Conservation (phyloP, 495 filamentous ascomycete genomes). For the Podospora sp. region DNA sequence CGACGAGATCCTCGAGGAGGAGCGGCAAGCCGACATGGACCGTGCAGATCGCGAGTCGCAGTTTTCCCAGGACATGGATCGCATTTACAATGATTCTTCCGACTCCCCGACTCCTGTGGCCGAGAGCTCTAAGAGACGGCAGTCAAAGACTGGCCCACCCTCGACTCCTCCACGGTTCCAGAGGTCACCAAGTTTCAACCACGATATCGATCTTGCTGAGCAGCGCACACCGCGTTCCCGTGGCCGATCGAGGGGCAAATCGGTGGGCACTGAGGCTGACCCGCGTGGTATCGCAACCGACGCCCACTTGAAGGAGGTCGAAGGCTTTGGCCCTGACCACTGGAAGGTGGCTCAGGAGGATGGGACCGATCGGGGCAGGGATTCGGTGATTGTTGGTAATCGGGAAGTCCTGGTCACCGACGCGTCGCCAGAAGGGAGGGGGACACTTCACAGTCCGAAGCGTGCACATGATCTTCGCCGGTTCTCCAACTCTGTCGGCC, state of each 20-base stretch:
- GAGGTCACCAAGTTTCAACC: slow-evolving; percentile 73
- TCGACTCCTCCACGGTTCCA: slow-evolving; percentile 22
- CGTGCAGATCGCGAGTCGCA: slow-evolving; percentile 50
- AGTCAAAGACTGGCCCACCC: slow-evolving; percentile 16
- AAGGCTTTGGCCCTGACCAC: slow-evolving; percentile 73
- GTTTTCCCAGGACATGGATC: slow-evolving; percentile 56
- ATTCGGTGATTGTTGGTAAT: slow-evolving; percentile 63
- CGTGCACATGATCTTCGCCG: slow-evolving; percentile 33
- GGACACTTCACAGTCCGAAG: slow-evolving; percentile 54
- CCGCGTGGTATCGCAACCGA: slow-evolving; percentile 47
- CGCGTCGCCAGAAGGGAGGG: slow-evolving; percentile 62
- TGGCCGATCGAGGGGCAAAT: slow-evolving; percentile 40
- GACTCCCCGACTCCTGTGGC: slow-evolving; percentile 35
- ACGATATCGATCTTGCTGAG: slow-evolving; percentile 76
- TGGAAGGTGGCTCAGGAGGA: slow-evolving; percentile 60
- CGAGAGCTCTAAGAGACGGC: slow-evolving; percentile 32
- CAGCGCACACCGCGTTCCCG: slow-evolving; percentile 52
- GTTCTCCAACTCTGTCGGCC: slow-evolving; percentile 19
- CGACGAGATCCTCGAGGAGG: slow-evolving; percentile 85
- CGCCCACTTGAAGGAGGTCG: slow-evolving; percentile 72
- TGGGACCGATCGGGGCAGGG: slow-evolving; percentile 62
- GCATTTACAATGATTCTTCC: slow-evolving; percentile 49
- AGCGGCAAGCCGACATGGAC: slow-evolving; percentile 60
- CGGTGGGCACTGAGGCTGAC: slow-evolving; percentile 33
- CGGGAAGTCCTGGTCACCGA: slow-evolving; percentile 68